Evolutionary conservation across 495 filamentous ascomycete genomes (phyloP).

Genomic region (Penicillium macrosclerotiorum): DNA sequence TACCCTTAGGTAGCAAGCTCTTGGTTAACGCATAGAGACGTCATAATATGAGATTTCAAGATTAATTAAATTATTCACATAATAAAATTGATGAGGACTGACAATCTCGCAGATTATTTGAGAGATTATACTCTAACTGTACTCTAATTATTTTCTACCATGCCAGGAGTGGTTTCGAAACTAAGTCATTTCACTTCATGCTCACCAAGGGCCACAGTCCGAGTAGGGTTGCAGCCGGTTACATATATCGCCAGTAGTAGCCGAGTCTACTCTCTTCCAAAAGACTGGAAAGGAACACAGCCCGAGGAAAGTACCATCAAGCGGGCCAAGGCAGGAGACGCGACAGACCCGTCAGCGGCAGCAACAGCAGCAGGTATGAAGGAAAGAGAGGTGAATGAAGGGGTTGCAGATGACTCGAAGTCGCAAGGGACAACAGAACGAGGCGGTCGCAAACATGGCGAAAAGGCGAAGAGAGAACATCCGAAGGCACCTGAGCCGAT

Average conservation of each 20-base stretch:
- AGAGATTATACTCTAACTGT: background rate
- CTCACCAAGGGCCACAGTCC: too few relatives aligned
- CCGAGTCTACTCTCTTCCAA: conserved; percentile 18
- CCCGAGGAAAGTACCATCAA: conserved; percentile 32
- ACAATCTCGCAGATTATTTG: background rate
- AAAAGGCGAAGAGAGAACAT: conserved; percentile 59
- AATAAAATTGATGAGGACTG: background rate
- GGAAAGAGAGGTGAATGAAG: conserved; percentile 36
- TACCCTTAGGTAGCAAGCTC: too few relatives aligned
- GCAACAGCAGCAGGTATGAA: conserved; percentile 35
- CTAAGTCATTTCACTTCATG: too few relatives aligned
- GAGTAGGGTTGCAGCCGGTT: conserved; percentile 10
- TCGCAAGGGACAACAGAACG: conserved; percentile 42
- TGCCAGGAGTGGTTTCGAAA: too few relatives aligned
- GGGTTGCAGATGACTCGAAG: conserved; percentile 36
- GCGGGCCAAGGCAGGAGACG: conserved; percentile 42
- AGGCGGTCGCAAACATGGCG: conserved; percentile 40
- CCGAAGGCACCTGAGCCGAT: conserved; percentile 63
- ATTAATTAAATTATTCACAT: background rate
- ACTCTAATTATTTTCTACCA: background rate
- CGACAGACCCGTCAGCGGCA: conserved; percentile 34
- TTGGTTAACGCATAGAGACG: conserved; percentile 37
- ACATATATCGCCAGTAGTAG: conserved; percentile 2
- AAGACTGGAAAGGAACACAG: conserved; percentile 36
- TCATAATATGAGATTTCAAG: conserved; percentile 18